Evolutionary conservation across 768 basidiomycete genomes (phyloP), one percentile per base, ranked within the genome.

Genomic region (Astraeus odoratus): DNA sequence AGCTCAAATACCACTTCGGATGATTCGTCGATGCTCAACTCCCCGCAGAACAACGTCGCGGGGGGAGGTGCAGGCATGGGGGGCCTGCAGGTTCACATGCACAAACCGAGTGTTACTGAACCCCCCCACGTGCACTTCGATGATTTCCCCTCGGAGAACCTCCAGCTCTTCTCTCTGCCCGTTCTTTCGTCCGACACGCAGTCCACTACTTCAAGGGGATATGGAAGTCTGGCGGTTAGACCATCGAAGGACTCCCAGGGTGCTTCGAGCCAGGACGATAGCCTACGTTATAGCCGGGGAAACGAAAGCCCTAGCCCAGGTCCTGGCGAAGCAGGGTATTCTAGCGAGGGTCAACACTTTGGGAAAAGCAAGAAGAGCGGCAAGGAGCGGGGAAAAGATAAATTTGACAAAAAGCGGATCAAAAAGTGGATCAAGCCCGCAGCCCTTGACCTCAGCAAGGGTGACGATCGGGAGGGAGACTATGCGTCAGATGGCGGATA

Each of bases 1-100:
- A 60, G 62, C 29, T 71, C 72, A 23, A 69, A 68, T 25, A 65
- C 69, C 19, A 61, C 65, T 3, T 73, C 72, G 8, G 72, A 73
- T 46, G 70, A 69, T 48, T 71, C 68, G 13, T 66, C 59, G 12
- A 60, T 61, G 22, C 61, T 64, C 36, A 57, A 55, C 51, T 55
- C 56, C 15, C 52, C 61, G 15, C 49, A 22, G 24, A 61, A 54
- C 44, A 39, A 29, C 44, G 49, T 41, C 34, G 46, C 46, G n/a
- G n/a, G n/a, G n/a, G n/a, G n/a, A 43, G 54, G 25, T 43, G 50
- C 51, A 48, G 49, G 54, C 25, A 13, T 49, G 20, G 36, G 49
- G 7, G 37, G 43, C 9, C 42, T 54, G 27, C 58, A 57, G 40
- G 51, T 51, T 39, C 63, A 63, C 45, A 39, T 24, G 16, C 56